Percentiles rank a stretch among this genome's conserved stretches.
Evolutionary conservation across 1,284 basidiomycete genomes (phyloP).

Genomic region (Cutaneotrichosporon cyanovorans): DNA sequence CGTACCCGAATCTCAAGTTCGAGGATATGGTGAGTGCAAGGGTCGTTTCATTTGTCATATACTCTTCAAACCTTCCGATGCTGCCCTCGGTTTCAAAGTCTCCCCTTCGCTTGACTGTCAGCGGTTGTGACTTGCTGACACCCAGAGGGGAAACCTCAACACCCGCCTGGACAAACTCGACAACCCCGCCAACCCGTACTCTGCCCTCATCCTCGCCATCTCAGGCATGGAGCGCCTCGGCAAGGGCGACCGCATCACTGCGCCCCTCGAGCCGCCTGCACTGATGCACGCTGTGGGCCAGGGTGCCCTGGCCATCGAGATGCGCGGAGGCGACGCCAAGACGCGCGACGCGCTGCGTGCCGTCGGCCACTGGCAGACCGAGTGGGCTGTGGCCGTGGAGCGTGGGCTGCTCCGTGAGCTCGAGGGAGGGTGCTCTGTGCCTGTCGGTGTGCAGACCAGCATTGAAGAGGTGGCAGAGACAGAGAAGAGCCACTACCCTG

Average conservation of each 20-base stretch:
- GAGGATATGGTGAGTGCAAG: slow-evolving; percentile 70
- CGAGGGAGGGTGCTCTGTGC: slow-evolving; percentile 95
- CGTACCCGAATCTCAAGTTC: slow-evolving; percentile 72
- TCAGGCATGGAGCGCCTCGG: slow-evolving; percentile 84
- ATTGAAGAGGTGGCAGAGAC: slow-evolving; percentile 24
- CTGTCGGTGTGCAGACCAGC: slow-evolving; percentile 73
- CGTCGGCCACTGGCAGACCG: slow-evolving; percentile 67
- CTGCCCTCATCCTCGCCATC: slow-evolving; percentile 86
- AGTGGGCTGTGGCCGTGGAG: slow-evolving; percentile 72
- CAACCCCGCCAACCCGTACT: slow-evolving; percentile 65
- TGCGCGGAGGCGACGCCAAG: slow-evolving; percentile 63
- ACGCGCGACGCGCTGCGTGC: slow-evolving; percentile 58
- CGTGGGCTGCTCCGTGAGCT: slow-evolving; percentile 76
- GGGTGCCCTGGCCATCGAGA: slow-evolving; percentile 84
- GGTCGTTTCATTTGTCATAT: too few species aligned
- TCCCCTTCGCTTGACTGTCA: too few species aligned
- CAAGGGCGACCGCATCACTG: slow-evolving; percentile 68
- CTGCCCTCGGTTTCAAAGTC: too few species aligned
- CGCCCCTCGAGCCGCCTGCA: slow-evolving; percentile 64
- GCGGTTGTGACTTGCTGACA: too few species aligned
- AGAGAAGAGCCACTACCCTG: slow-evolving; percentile 9
- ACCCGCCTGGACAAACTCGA: slow-evolving; percentile 91
- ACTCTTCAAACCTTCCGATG: too few species aligned
- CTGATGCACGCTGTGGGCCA: slow-evolving; percentile 89
- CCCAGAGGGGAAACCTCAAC: slow-evolving; percentile 41